phyloP scores from a whole-genome alignment of 2,329 filamentous ascomycete genomes.

The Lecanicillium sp. region DNA sequence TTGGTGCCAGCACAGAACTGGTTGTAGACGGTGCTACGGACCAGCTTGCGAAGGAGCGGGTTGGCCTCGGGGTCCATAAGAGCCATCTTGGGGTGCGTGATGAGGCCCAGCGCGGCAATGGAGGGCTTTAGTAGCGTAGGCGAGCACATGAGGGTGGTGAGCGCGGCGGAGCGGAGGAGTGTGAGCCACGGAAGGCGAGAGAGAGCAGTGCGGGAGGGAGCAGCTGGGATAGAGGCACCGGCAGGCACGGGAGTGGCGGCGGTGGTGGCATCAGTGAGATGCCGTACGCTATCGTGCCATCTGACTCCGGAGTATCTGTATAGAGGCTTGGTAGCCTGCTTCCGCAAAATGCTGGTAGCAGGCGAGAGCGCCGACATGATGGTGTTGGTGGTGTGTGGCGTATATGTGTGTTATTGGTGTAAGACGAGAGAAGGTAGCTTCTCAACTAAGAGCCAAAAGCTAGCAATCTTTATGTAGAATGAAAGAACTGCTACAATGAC shows the following conservation, averaged over 20 bases:
- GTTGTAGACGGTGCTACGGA: conserved; percentile 44
- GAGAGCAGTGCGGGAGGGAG: conserved; percentile 11
- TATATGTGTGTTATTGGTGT: not conserved
- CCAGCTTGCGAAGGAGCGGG: conserved; percentile 31
- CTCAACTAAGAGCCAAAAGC: not conserved
- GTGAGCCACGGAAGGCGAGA: conserved; percentile 19
- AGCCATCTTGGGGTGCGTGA: conserved; percentile 27
- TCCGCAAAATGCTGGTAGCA: conserved; percentile 4
- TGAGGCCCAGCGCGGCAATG: conserved; percentile 19
- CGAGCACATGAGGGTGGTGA: conserved; percentile 25
- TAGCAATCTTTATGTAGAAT: not conserved
- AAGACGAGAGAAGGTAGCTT: not conserved
- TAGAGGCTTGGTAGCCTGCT: conserved; percentile 9
- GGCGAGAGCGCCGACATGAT: conserved; percentile 12
- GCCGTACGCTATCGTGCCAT: conserved; percentile 11
- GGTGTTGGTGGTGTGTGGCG: too few species aligned
- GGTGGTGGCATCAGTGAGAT: conserved; percentile 10
- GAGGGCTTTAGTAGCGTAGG: conserved; percentile 21
- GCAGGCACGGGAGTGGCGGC: conserved; percentile 3
- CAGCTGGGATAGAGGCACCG: not conserved
- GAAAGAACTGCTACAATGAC: too few species aligned
- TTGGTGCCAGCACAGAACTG: conserved; percentile 52
- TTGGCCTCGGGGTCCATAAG: conserved; percentile 41
- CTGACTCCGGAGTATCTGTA: conserved; percentile 9
- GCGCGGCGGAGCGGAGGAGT: conserved; percentile 20